Evolutionary conservation across 208 protist genomes (phyloP).

Genomic region (Trypanosoma melophagium): DNA sequence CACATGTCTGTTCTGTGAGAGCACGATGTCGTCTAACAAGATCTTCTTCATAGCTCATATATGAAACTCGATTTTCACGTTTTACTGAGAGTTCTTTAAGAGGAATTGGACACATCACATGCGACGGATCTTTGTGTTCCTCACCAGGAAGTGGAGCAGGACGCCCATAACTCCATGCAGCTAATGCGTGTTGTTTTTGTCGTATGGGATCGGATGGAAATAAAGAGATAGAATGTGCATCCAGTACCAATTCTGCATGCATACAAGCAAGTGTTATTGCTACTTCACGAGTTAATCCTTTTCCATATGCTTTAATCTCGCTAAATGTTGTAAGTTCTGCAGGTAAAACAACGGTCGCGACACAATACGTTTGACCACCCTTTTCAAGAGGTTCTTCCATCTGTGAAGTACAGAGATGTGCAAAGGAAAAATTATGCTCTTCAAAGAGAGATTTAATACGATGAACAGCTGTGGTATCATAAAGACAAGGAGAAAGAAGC

Average conservation of each 20-base stretch:
- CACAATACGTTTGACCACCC: constrained; percentile 24
- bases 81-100: constrained; percentile 53
- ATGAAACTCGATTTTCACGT: constrained; percentile 21
- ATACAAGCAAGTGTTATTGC: constrained; percentile 80
- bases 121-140: constrained; percentile 37
- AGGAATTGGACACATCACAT: constrained; percentile 53
- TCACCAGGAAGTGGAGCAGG: constrained; percentile 62
- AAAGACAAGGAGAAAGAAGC: constrained; percentile 68
- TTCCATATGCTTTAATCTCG: constrained; percentile 62
- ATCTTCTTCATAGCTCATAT: constrained; percentile 57
- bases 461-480: constrained; percentile 44
- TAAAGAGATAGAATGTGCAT: constrained; percentile 56
- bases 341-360: constrained; percentile 33
- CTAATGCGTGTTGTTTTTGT: constrained; percentile 69
- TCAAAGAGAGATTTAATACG: constrained; percentile 62
- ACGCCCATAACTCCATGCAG: constrained; percentile 78
- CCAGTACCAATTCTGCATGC: constrained; percentile 87
- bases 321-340: constrained; percentile 26
- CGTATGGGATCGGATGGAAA: constrained; percentile 54
- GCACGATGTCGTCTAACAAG: constrained; percentile 57
- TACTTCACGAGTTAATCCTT: constrained; percentile 45
- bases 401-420: constrained; percentile 37
- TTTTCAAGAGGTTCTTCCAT: constrained; percentile 28
- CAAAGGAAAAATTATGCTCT: constrained; percentile 41
- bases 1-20: constrained; percentile 51